Evolutionary conservation across 2,329 filamentous ascomycete genomes (phyloP).

Genomic region (Paraphaeosphaeria sporulosa): DNA sequence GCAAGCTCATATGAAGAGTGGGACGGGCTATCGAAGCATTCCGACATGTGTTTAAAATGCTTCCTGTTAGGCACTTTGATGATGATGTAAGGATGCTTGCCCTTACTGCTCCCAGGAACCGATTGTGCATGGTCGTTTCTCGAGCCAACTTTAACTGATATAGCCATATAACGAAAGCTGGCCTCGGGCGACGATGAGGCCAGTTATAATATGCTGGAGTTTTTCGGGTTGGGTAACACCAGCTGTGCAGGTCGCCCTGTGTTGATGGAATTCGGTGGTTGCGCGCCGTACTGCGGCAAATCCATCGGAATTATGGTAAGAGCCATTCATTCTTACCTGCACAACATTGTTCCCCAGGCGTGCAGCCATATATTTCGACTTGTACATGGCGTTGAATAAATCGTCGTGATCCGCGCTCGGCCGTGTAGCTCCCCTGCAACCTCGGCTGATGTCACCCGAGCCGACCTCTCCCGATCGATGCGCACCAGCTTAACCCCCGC

Average conservation of each 20-base stretch:
- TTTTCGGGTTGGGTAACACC: too few species aligned
- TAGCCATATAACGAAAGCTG: too few species aligned
- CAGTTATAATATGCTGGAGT: too few species aligned
- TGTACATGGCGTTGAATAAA: not conserved
- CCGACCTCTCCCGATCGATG: constrained; percentile 9
- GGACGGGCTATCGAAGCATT: not conserved
- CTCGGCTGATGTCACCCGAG: constrained; percentile 4
- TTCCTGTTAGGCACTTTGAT: not conserved
- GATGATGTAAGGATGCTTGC: not conserved
- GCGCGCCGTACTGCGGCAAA: too few species aligned
- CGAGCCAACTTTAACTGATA: too few species aligned
- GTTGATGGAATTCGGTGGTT: too few species aligned
- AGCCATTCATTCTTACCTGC: too few species aligned
- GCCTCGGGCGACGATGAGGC: too few species aligned
- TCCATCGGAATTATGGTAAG: too few species aligned
- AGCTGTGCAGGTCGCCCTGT: too few species aligned
- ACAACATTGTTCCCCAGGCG: not conserved
- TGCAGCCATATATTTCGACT: not conserved
- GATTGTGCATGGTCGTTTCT: too few species aligned
- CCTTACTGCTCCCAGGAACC: too few species aligned
- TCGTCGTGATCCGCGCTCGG: not conserved
- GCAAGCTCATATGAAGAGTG: not conserved
- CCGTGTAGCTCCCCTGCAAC: constrained; percentile 3
- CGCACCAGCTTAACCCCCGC: not conserved
- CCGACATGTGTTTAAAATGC: not conserved